phyloP scores from a whole-genome alignment of 202 grass and related monocot genomes.

The Digitaria exilis region DNA sequence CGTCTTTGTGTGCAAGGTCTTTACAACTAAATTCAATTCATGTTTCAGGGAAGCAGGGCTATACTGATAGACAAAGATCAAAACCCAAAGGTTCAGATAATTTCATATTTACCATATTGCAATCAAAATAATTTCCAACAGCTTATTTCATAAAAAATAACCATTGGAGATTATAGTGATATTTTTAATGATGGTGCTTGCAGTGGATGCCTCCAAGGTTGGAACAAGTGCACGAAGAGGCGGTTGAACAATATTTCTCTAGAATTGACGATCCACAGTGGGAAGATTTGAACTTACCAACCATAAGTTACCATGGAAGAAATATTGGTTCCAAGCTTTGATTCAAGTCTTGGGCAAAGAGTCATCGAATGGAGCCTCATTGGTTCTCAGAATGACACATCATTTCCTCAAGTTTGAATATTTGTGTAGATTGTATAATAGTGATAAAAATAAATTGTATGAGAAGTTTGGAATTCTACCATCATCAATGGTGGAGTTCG shows the following conservation, averaged over 20 bases:
- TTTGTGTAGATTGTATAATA: neutral
- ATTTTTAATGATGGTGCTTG: slow-evolving; percentile 32
- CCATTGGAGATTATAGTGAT: neutral
- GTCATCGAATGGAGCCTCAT: neutral
- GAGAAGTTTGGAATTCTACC: neutral
- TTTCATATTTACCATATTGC: neutral
- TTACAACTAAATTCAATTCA: slow-evolving; percentile 20
- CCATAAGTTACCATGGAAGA: slow-evolving; percentile 22
- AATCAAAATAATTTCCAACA: neutral
- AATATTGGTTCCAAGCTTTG: slow-evolving; percentile 62
- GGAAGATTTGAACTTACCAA: slow-evolving; percentile 66
- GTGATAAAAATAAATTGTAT: neutral
- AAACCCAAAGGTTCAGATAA: slow-evolving; percentile 68
- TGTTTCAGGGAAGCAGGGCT: slow-evolving; percentile 77
- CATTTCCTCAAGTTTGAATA: neutral
- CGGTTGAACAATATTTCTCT: slow-evolving; percentile 67
- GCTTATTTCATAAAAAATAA: neutral
- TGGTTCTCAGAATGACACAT: neutral
- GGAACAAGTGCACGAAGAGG: slow-evolving; percentile 58
- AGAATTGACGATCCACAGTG: slow-evolving; percentile 64
- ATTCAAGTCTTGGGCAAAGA: neutral
- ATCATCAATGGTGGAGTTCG: neutral
- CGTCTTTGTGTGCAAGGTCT: neutral
- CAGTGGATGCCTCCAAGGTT: slow-evolving; percentile 81
- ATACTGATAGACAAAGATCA: slow-evolving; percentile 83